Evolutionary conservation across 176 grass and related monocot genomes (phyloP).

Genomic region (Rhipidocladum racemiflorum): DNA sequence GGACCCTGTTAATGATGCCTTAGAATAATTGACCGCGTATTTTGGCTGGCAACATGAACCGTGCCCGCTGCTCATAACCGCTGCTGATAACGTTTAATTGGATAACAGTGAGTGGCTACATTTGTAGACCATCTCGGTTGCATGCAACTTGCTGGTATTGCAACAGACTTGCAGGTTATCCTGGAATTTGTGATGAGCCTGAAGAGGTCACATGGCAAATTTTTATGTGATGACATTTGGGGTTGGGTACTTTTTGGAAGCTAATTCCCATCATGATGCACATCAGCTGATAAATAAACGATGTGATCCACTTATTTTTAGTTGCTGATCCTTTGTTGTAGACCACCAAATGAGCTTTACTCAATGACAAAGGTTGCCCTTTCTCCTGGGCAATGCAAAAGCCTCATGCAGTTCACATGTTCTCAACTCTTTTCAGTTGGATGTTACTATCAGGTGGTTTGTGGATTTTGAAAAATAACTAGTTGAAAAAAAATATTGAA

Average conservation of each 20-base stretch:
- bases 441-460: constrained; percentile 39
- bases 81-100: constrained; percentile 18
- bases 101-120: constrained; percentile 24
- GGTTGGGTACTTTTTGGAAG: not conserved
- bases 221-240: constrained; percentile 19
- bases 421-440: constrained; percentile 41
- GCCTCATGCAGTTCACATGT: constrained; percentile 33
- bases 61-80: too few relatives aligned
- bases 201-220: constrained; percentile 14
- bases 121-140: not conserved
- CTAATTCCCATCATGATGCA: constrained; percentile 15
- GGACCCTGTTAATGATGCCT: constrained; percentile 6
- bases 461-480: constrained; percentile 9
- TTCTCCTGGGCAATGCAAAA: constrained; percentile 18
- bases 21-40: not conserved
- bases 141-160: not conserved
- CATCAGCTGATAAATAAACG: constrained; percentile 3
- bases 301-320: constrained; percentile 27
- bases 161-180: not conserved
- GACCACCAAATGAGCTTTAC: constrained; percentile 1
- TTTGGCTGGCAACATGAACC: constrained; percentile 22
- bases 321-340: not conserved
- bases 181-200: constrained; percentile 3
- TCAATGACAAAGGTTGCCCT: constrained; percentile 10
- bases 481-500: not conserved